Evolutionary conservation across 2,329 filamentous ascomycete genomes (phyloP).

Genomic region (Calonectria henricotiae): DNA sequence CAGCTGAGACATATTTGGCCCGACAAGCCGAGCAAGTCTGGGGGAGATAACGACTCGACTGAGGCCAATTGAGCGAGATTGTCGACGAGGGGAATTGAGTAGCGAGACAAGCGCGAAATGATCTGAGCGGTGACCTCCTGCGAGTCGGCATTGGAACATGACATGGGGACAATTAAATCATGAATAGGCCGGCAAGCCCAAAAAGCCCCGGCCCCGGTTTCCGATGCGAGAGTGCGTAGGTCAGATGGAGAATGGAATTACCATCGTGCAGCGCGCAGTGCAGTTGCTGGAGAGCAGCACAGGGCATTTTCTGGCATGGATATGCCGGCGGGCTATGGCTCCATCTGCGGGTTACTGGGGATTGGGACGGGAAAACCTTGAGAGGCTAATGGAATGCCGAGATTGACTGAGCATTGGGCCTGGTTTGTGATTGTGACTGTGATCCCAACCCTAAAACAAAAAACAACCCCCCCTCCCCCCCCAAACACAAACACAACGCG

Average conservation of each 20-base stretch:
- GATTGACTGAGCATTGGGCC: constrained; percentile 11
- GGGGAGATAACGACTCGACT: not conserved
- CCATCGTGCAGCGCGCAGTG: constrained; percentile 26
- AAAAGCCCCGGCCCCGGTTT: constrained; percentile 35
- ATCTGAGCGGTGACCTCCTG: constrained; percentile 27
- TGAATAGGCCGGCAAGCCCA: constrained; percentile 9
- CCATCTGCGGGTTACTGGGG: constrained; percentile 11
- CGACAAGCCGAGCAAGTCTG: constrained; percentile 28
- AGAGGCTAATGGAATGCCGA: constrained; percentile 30
- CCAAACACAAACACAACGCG: too few species aligned
- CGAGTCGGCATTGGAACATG: constrained; percentile 22
- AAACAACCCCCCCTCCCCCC: too few species aligned
- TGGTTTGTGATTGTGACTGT: constrained; percentile 23
- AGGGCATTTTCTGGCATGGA: constrained; percentile 19
- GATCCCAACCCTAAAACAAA: constrained; percentile 15
- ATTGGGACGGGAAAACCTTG: constrained; percentile 27
- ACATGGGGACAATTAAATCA: constrained; percentile 12
- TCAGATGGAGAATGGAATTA: constrained; percentile 29
- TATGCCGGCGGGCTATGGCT: constrained; percentile 14
- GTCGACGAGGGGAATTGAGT: constrained; percentile 20
- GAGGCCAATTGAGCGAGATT: constrained; percentile 33
- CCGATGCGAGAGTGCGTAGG: constrained; percentile 33
- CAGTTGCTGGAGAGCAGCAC: constrained; percentile 9
- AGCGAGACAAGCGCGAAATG: constrained; percentile 11
- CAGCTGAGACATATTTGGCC: constrained; percentile 13